phyloP scores from a whole-genome alignment of 495 filamentous ascomycete species.

The Hypoxylon lenormandii region DNA sequence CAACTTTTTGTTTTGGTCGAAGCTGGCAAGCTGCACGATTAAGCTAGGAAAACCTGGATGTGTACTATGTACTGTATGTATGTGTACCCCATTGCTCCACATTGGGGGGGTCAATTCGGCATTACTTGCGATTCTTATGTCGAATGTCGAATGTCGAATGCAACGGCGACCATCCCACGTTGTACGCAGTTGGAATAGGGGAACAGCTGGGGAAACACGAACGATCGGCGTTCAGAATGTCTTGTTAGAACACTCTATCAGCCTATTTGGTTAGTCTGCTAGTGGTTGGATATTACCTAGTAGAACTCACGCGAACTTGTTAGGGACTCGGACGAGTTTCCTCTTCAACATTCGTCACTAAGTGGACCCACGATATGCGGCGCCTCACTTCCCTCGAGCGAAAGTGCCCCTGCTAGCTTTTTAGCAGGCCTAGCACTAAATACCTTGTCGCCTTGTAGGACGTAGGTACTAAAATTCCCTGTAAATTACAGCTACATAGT shows the following conservation, averaged over 20 bases:
- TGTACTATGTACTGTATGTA: too few relatives aligned
- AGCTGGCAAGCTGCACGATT: constrained; percentile 24
- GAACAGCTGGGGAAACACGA: constrained; percentile 6
- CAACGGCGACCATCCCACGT: background rate
- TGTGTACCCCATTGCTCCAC: constrained; percentile 24
- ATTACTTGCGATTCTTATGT: constrained; percentile 6
- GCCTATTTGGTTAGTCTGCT: too few relatives aligned
- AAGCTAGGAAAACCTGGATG: constrained; percentile 32
- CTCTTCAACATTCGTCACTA: constrained; percentile 28
- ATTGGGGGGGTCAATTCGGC: constrained; percentile 14
- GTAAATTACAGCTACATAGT: constrained; percentile 27
- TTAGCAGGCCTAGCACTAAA: constrained; percentile 12
- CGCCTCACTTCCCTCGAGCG: constrained; percentile 33
- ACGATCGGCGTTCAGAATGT: constrained; percentile 24
- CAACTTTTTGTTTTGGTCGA: constrained; percentile 22
- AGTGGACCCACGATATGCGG: constrained; percentile 31
- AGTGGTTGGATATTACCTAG: constrained; percentile 16
- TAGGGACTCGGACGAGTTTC: constrained; percentile 34
- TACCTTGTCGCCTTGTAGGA: too few relatives aligned
- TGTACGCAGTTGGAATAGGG: constrained; percentile 20
- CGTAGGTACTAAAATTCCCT: constrained; percentile 38
- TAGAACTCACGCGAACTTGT: constrained; percentile 18
- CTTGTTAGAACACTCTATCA: constrained; percentile 8
- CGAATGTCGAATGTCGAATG: constrained; percentile 12
- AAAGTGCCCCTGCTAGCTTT: constrained; percentile 13